Conservation (phyloP, 2,329 filamentous ascomycete species). For the Microsporum ferrugineum region DNA sequence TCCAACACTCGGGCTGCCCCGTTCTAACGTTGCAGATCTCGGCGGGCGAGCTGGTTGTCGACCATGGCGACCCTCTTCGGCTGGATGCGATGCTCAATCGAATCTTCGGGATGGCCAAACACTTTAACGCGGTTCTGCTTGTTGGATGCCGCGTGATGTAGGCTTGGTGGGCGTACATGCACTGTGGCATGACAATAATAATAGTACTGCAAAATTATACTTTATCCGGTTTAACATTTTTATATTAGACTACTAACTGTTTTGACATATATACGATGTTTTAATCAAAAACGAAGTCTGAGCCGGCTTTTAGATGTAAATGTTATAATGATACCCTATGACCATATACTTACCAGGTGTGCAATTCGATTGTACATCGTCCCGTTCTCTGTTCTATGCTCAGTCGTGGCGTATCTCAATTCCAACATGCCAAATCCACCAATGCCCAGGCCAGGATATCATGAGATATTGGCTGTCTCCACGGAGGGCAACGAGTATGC, state of each 20-base stretch:
- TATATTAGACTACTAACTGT: no score
- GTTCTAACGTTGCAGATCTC: constrained; percentile 13
- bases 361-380: no score
- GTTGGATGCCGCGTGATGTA: constrained; percentile 24
- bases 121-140: constrained; percentile 9
- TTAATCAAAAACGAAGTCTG: no score
- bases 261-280: no score
- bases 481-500: not conserved
- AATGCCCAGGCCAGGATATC: not conserved
- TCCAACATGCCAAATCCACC: not conserved
- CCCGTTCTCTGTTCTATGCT: no score
- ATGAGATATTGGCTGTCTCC: not conserved
- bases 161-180: no score
- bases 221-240: no score
- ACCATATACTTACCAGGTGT: no score
- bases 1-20: not conserved
- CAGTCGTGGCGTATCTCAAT: not conserved
- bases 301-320: no score
- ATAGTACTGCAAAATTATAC: no score
- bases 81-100: constrained; percentile 16
- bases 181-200: no score
- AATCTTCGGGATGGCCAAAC: constrained; percentile 19
- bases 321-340: no score
- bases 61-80: constrained; percentile 16
- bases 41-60: constrained; percentile 14